These are phyloP conservation scores for Salix caprea DNA, from an alignment of 345 rosid species.

Conservation along the genomic window DNA sequence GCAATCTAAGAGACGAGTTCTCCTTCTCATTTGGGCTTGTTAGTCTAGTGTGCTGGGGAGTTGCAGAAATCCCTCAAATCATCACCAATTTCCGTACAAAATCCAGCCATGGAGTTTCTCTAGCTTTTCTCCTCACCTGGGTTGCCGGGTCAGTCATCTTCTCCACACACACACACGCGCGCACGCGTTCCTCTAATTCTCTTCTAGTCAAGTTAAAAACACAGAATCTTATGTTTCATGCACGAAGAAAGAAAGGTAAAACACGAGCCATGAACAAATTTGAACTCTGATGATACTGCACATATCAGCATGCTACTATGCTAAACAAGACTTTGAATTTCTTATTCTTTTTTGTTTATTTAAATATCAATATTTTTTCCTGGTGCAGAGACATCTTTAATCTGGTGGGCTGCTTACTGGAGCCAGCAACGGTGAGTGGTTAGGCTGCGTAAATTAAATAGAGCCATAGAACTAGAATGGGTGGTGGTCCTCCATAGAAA, in stretches of 20 bases:
- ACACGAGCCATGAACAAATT: no score
- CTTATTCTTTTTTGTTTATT: neutral
- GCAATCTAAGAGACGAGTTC: constrained; percentile 62
- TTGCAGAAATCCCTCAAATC: constrained; percentile 93
- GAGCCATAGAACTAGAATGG: neutral
- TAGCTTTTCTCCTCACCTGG: constrained; percentile 89
- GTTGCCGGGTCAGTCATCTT: constrained; percentile 65
- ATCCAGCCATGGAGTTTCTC: constrained; percentile 94
- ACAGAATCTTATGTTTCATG: no score
- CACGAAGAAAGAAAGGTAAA: no score
- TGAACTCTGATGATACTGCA: no score
- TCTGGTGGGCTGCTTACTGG: constrained; percentile 84
- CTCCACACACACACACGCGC: neutral
- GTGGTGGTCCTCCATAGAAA: neutral
- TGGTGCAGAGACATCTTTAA: constrained; percentile 81
- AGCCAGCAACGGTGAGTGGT: constrained; percentile 87
- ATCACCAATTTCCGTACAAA: constrained; percentile 83
- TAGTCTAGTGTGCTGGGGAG: constrained; percentile 78
- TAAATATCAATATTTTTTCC: neutral
- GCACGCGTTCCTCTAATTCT: no score
- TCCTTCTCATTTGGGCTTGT: constrained; percentile 65
- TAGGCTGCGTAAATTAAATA: neutral
- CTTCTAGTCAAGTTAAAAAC: no score
- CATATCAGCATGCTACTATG: no score
- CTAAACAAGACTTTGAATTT: no score